Evolutionary conservation across 2,329 filamentous ascomycete species (phyloP), one percentile per base, ranked within the genome.

Genomic region (Aspergillus pseudoglaucus): DNA sequence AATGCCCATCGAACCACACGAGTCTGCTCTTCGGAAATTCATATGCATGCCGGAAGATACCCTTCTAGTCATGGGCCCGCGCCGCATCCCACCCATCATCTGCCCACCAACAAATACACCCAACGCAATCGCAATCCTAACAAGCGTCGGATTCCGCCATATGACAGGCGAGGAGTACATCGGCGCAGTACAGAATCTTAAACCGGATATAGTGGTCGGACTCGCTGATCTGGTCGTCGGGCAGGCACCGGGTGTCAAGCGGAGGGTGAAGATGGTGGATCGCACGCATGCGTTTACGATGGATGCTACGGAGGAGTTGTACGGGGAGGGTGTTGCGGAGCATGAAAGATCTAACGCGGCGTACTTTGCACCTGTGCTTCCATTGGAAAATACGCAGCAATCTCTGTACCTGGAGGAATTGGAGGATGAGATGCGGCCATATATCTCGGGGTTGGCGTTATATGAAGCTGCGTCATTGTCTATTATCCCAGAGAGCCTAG

Each of bases 241-340:
- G 56, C 72, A 74, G 46, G 54, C 74, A 3, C 79, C 86, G 0
- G 80, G 84, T 2, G 72, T 77, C 8, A 95, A 94, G 69, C 80
- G 90, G 41, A 80, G 86, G 42, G 76, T 82, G 32, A 90, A 88
- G 60, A 96, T 95, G 83, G 84, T 83, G 20, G 89, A 93, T 61
- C 79, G 91, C 48, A 95, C 88, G 1, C 86, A 93, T 63, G 78
- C 80, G 33, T 97, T 90, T 88, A 74, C 91, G 15, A 79, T 81
- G 20, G 80, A 86, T 53, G 81, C 89, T 44, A 74, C 90, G 32
- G 68, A 71, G 14, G 63, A 69, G 23, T 64, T 72, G 15, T 64
- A 70, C 46, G 67, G 65, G 9, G 50, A 62, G 2, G 44, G 65
- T 2, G 63, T 68, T 17, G 54, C 61, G 8, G 51, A 50, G 4